Conservation (phyloP, 2,329 filamentous ascomycete species). For the Phoma herbarum region DNA sequence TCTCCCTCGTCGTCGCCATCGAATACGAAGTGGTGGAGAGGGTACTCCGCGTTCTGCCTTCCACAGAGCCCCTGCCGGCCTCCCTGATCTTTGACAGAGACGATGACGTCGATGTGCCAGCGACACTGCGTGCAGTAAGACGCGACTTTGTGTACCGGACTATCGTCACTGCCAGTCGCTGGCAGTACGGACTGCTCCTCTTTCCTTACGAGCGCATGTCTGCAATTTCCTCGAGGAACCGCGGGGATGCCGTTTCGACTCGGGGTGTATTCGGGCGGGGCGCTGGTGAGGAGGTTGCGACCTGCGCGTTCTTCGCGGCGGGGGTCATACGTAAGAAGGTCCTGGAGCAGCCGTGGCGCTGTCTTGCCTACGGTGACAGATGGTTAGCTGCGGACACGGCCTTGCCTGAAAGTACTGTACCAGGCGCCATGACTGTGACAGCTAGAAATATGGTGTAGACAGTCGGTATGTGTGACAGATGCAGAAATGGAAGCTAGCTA, state of each 20-base stretch:
- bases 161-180: conserved; percentile 53
- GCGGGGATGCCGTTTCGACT: conserved; percentile 43
- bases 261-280: conserved; percentile 62
- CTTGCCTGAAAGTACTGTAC: conserved; percentile 24
- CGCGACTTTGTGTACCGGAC: conserved; percentile 62
- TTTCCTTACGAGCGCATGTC: conserved; percentile 68
- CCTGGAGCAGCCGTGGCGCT: conserved; percentile 60
- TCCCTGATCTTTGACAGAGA: conserved; percentile 59
- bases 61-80: conserved; percentile 54
- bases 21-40: conserved; percentile 68
- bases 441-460: conserved; percentile 8
- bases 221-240: conserved; percentile 59
- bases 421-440: conserved; percentile 34
- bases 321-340: conserved; percentile 63
- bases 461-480: background rate
- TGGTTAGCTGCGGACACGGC: conserved; percentile 22
- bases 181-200: conserved; percentile 62
- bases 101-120: conserved; percentile 66
- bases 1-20: conserved; percentile 29
- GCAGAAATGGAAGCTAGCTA: conserved; percentile 3
- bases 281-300: conserved; percentile 66
- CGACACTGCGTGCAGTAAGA: conserved; percentile 70
- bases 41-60: conserved; percentile 55
- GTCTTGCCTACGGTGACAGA: conserved; percentile 57
- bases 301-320: conserved; percentile 55